These are phyloP conservation scores for Cladorrhinum sp. DNA, from an alignment of 2,329 filamentous ascomycete genomes.

Conservation along the genomic window DNA sequence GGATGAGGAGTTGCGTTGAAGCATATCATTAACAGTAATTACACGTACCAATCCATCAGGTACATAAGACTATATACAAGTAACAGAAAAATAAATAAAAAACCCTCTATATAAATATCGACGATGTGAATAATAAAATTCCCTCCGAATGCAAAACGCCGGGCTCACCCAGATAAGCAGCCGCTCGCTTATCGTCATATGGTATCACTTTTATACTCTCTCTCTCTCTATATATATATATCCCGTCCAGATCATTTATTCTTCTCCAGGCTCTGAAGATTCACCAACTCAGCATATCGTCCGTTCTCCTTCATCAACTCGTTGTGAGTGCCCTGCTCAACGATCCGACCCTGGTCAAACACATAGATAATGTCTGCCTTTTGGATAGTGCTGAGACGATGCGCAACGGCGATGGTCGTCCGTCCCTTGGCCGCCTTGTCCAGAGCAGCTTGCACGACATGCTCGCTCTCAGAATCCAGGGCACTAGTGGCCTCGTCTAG, in stretches of 20 bases:
- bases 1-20: too few relatives aligned
- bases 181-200: too few relatives aligned
- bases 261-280: conserved; percentile 73
- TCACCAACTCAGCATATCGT: conserved; percentile 75
- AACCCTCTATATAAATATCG: too few relatives aligned
- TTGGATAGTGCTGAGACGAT: conserved; percentile 88
- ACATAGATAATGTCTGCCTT: conserved; percentile 95
- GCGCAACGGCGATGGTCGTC: conserved; percentile 92
- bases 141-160: too few relatives aligned
- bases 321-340: conserved; percentile 77
- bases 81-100: too few relatives aligned
- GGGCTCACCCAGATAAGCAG: too few relatives aligned
- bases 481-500: conserved; percentile 80
- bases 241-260: conserved; percentile 26
- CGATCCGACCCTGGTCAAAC: conserved; percentile 84
- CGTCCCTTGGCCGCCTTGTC: conserved; percentile 79
- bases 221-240: neutral
- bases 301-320: conserved; percentile 69
- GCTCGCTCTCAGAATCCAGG: conserved; percentile 72
- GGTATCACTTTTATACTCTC: neutral
- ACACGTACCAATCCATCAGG: too few relatives aligned
- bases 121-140: too few relatives aligned
- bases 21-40: too few relatives aligned
- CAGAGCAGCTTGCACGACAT: conserved; percentile 75
- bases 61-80: too few relatives aligned